A percentile compares a stretch with the other conserved stretches of the same genome.
Conservation (phyloP, 306 rosid species). For the Vachellia collinsii region DNA sequence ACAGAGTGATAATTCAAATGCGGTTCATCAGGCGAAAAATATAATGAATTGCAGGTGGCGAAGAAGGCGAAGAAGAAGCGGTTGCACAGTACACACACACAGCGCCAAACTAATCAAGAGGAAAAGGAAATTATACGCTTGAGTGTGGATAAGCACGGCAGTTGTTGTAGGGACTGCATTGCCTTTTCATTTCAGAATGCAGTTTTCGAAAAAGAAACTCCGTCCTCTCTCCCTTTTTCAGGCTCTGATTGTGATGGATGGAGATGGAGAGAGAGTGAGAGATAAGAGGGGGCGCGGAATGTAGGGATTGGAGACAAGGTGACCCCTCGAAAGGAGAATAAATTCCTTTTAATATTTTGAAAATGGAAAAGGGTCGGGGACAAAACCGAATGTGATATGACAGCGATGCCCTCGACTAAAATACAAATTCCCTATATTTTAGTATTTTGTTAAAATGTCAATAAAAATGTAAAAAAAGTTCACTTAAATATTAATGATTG, state of each 20-base stretch:
- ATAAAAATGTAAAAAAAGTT: too few relatives aligned
- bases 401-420: too few relatives aligned
- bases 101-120: background rate
- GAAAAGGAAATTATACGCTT: background rate
- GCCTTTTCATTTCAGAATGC: slow-evolving; percentile 33
- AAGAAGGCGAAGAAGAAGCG: background rate
- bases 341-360: background rate
- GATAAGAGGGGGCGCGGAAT: background rate
- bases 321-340: background rate
- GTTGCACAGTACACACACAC: background rate
- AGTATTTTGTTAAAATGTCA: too few relatives aligned
- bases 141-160: slow-evolving; percentile 1
- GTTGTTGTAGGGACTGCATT: slow-evolving; percentile 36
- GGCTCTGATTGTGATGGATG: slow-evolving; percentile 3
- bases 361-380: too few relatives aligned
- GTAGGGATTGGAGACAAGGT: background rate
- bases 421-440: too few relatives aligned
- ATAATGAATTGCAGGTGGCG: background rate
- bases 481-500: too few relatives aligned
- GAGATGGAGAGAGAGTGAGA: background rate
- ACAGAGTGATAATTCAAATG: background rate
- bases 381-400: too few relatives aligned
- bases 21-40: slow-evolving; percentile 9
- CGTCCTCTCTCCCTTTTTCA: background rate
- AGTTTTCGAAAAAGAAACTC: background rate